Conservation (phyloP, 202 grass and related monocot species). For the Elaeis oleifera region DNA sequence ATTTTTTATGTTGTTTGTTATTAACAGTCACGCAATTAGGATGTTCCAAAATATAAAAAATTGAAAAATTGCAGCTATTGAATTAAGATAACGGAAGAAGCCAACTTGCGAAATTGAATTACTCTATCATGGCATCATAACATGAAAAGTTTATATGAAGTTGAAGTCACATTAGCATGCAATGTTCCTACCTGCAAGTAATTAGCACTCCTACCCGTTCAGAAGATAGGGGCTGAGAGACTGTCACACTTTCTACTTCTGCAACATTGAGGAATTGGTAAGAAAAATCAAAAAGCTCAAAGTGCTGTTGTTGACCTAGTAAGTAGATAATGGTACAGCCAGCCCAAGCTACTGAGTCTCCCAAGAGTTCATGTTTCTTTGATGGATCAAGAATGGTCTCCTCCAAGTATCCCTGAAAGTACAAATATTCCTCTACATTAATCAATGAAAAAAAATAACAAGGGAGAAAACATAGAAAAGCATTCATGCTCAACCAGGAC, state of each 20-base stretch:
- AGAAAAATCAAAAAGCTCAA: constrained; percentile 96
- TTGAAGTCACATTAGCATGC: background rate
- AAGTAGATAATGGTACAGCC: constrained; percentile 96
- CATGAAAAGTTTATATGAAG: no score
- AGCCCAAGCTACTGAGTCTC: constrained; percentile 97
- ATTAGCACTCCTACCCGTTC: constrained; percentile 57
- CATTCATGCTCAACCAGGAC: no score
- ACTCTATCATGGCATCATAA: no score
- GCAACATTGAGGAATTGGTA: constrained; percentile 91
- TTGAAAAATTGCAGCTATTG: background rate
- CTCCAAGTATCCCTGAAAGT: constrained; percentile 72
- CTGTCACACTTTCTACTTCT: constrained; percentile 63
- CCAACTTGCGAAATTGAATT: background rate
- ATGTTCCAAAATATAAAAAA: background rate
- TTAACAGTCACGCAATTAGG: background rate
- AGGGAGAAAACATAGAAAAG: no score
- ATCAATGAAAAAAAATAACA: constrained; percentile 8
- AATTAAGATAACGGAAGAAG: background rate
- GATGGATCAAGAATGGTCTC: constrained; percentile 59
- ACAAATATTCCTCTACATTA: background rate
- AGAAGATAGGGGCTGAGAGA: constrained; percentile 38
- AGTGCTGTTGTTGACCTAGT: constrained; percentile 90
- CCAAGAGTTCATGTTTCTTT: constrained; percentile 64
- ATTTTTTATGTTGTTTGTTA: no score
- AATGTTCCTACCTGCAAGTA: constrained; percentile 59